Percentiles rank a stretch among this genome's conserved stretches.
These are phyloP conservation scores for Sutorius eximius DNA, from an alignment of 1,284 basidiomycete genomes.

Conservation along the genomic window DNA sequence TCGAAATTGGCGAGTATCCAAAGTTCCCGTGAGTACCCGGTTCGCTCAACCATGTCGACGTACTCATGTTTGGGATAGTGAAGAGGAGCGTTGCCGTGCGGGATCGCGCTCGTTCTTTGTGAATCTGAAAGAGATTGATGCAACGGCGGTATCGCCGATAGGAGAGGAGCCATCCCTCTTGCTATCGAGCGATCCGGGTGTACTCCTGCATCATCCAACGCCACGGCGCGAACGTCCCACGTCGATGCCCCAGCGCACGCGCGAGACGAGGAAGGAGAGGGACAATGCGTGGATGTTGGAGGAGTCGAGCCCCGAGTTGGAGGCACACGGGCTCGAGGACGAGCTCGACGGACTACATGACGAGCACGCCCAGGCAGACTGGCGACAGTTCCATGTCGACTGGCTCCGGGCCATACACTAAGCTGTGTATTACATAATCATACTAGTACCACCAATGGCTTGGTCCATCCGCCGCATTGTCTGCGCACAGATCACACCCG, in stretches of 20 bases:
- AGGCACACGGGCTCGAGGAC: constrained; percentile 5
- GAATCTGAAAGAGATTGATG: constrained; percentile 17
- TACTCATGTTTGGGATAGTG: constrained; percentile 3
- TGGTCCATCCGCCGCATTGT: constrained; percentile 13
- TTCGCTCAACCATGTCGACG: background rate
- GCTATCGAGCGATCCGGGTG: constrained; percentile 16
- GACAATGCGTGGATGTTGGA: constrained; percentile 33
- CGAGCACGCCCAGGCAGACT: constrained; percentile 17
- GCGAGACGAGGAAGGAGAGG: constrained; percentile 6
- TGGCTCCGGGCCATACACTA: constrained; percentile 22
- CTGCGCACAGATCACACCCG: constrained; percentile 17
- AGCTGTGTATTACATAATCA: constrained; percentile 25
- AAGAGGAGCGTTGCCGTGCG: background rate
- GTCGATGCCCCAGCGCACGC: constrained; percentile 6
- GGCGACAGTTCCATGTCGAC: constrained; percentile 33
- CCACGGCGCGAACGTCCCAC: constrained; percentile 8
- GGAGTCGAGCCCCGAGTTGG: constrained; percentile 25
- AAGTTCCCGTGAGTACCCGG: constrained; percentile 16
- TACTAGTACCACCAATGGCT: background rate
- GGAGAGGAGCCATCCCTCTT: constrained; percentile 20
- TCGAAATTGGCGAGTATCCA: background rate
- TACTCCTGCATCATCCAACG: constrained; percentile 1
- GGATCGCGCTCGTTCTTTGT: constrained; percentile 16
- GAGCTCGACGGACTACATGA: constrained; percentile 9
- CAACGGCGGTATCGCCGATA: background rate